Conservation (phyloP, 208 protist species). For the Leishmania guyanensis region DNA sequence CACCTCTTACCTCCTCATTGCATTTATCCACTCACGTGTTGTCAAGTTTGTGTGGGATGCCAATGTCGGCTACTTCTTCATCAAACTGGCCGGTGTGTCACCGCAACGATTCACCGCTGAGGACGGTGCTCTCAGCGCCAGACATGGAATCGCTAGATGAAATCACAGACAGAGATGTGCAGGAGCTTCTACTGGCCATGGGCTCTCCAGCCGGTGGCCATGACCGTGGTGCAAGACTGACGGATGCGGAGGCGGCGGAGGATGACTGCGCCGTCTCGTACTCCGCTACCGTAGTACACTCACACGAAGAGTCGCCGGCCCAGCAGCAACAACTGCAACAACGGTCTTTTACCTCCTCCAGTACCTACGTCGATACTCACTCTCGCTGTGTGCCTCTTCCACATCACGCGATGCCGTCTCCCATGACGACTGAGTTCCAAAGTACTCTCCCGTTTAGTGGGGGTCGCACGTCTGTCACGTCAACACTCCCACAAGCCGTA, state of each 20-base stretch:
- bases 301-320: neutral
- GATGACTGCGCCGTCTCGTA: neutral
- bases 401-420: constrained; percentile 6
- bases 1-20: neutral
- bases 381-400: constrained; percentile 4
- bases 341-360: neutral
- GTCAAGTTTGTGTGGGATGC: neutral
- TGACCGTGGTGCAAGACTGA: neutral
- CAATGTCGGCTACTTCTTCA: constrained; percentile 3
- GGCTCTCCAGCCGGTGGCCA: neutral
- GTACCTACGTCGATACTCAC: neutral
- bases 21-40: neutral
- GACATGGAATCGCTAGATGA: constrained; percentile 39
- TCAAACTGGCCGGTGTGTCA: neutral
- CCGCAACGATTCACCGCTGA: constrained; percentile 2
- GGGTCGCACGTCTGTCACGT: neutral
- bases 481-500: neutral
- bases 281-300: neutral
- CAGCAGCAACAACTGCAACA: neutral
- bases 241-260: neutral
- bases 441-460: neutral
- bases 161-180: constrained; percentile 36
- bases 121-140: constrained; percentile 28
- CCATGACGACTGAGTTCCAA: constrained; percentile 9
- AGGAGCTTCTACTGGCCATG: constrained; percentile 28